Base-by-base conservation (phyloP, 306 rosid species). In the Quercus glauca region DNA sequence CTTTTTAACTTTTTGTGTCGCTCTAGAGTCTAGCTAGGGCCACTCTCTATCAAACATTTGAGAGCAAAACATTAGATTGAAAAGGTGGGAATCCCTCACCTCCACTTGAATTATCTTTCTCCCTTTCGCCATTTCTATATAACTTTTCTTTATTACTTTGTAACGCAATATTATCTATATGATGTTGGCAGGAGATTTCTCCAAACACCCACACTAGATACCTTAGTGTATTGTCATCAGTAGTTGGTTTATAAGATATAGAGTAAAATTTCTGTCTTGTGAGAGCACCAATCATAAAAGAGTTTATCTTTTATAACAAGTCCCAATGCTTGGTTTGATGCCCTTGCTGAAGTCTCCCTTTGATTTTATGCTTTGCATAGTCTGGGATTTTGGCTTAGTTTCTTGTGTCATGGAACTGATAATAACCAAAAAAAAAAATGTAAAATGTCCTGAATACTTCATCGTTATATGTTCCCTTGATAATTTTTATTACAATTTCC, bases 401-500 rank as follows among this genome's bases (percentile, higher is more conserved):
- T 61, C 35, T 25, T 26, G n/a, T 61, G 37, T 28, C 69, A 25
- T 61, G 69, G n/a, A 26, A 26, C 41, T 61, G 20, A 55, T 55
- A 55, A 49, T 2, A 55, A 25, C 5, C 0, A 13, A 25, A 25
- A 28, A 3, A 59, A 58, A 28, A 1, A 61, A 25, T 28, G 37
- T 28, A 63, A 5, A 63, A 63, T 10, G 41, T 28, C 20, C n/a
- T 28, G 37, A 63, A 14, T 13, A 29, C 20, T 63, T 14, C 31
- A 45, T 11, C 14, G 29, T 29, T 41, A 64, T 31, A 64, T 64
- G 70, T 64, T 64, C 45, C 72, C 56, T 28, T 41, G 28, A 52
- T 73, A 49, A 3, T 19, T 56, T 5, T 60, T 67, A 51, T 35
- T 33, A 64, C 67, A 73, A 60, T 75, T 79, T 79, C 37, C 69